These are phyloP conservation scores for Pyracantha coccinea DNA, from an alignment of 331 rosid species.

Conservation along the genomic window DNA sequence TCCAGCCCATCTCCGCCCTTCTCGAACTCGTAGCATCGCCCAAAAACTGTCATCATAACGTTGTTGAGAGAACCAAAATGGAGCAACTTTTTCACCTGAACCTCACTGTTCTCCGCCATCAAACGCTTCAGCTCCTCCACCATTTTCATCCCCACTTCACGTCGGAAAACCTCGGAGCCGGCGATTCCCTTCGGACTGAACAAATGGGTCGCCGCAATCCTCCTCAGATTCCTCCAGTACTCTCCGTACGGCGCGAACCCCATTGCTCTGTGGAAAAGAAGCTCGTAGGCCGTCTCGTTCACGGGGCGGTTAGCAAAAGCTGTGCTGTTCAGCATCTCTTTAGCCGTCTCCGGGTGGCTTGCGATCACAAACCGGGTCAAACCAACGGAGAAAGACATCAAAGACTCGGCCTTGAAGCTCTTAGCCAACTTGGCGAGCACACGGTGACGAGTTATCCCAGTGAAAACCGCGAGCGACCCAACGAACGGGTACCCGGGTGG, in stretches of 20 bases:
- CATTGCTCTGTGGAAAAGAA: constrained; percentile 64
- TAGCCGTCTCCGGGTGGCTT: constrained; percentile 45
- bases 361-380: constrained; percentile 55
- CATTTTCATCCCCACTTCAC: constrained; percentile 34
- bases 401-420: constrained; percentile 12
- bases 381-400: constrained; percentile 65
- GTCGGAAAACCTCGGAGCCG: constrained; percentile 22
- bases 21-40: constrained; percentile 33
- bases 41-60: constrained; percentile 67
- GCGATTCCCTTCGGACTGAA: constrained; percentile 40
- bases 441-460: constrained; percentile 29
- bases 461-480: constrained; percentile 12
- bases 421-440: constrained; percentile 32
- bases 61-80: constrained; percentile 60
- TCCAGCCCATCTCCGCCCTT: constrained; percentile 28
- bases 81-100: constrained; percentile 35
- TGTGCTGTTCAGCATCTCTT: constrained; percentile 41
- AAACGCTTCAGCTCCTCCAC: constrained; percentile 5
- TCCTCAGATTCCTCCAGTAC: constrained; percentile 67
- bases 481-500: constrained; percentile 38
- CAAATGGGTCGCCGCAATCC: constrained; percentile 44
- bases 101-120: constrained; percentile 12
- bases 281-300: constrained; percentile 69
- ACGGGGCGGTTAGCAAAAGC: constrained; percentile 61
- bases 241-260: constrained; percentile 82